phyloP scores from a whole-genome alignment of 1,139 yeast species.

The Trichomonascaceae sp. region DNA sequence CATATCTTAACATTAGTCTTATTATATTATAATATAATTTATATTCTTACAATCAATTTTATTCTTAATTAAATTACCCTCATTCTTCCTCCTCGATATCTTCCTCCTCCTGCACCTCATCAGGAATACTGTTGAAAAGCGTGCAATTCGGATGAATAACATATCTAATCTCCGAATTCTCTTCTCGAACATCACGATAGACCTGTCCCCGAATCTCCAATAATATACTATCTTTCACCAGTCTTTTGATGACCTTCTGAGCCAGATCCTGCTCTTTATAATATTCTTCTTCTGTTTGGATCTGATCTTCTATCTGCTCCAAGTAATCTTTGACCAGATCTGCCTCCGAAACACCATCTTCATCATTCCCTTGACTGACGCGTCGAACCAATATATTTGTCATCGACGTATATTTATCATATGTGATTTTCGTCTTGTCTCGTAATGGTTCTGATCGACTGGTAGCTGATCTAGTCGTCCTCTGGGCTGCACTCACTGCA shows the following conservation, averaged over 20 bases:
- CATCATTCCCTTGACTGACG: constrained; percentile 44
- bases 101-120: constrained; percentile 5
- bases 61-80: not conserved
- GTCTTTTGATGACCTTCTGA: constrained; percentile 71
- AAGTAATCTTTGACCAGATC: constrained; percentile 78
- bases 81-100: constrained; percentile 1
- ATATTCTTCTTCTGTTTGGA: constrained; percentile 65
- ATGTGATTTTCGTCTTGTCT: constrained; percentile 55
- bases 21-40: not conserved
- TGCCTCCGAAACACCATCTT: constrained; percentile 62
- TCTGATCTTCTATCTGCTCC: constrained; percentile 63
- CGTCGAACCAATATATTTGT: constrained; percentile 73
- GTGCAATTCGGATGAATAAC: constrained; percentile 84
- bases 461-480: constrained; percentile 8
- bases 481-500: constrained; percentile 9
- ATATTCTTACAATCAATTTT: too few species aligned
- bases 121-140: constrained; percentile 10
- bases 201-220: constrained; percentile 67
- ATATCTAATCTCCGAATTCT: constrained; percentile 42
- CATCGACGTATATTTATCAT: constrained; percentile 80
- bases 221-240: constrained; percentile 80
- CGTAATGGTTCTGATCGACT: constrained; percentile 10
- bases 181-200: constrained; percentile 35
- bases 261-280: constrained; percentile 67
- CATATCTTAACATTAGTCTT: too few species aligned